These are phyloP conservation scores for Pestalotiopsis sp. DNA, from an alignment of 2,329 filamentous ascomycete species.

Conservation along the genomic window DNA sequence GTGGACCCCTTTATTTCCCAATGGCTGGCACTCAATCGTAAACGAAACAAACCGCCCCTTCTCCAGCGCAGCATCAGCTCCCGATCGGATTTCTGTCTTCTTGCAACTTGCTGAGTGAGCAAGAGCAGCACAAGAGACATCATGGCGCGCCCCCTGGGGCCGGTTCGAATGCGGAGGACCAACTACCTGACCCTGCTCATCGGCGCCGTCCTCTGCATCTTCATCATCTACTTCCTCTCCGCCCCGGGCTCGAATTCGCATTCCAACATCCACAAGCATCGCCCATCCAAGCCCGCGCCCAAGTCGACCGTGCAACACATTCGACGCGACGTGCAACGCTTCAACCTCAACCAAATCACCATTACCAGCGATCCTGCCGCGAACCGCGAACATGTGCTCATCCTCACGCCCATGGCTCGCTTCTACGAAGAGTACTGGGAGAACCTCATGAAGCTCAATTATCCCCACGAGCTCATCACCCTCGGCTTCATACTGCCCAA, in stretches of 20 bases:
- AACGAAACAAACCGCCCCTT: not conserved
- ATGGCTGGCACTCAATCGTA: constrained; percentile 11
- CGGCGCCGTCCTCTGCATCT: constrained; percentile 34
- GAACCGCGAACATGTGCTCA: constrained; percentile 84
- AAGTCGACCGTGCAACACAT: constrained; percentile 57
- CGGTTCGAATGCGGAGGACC: constrained; percentile 37
- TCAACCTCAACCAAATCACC: constrained; percentile 94
- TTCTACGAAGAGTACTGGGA: constrained; percentile 98
- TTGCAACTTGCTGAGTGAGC: not conserved
- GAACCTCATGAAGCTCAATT: constrained; percentile 80
- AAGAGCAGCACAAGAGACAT: constrained; percentile 7
- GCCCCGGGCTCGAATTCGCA: constrained; percentile 25
- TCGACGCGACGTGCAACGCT: constrained; percentile 86
- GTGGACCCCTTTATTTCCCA: constrained; percentile 11
- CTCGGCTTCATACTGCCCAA: constrained; percentile 96
- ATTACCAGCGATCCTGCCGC: constrained; percentile 74
- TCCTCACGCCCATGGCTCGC: constrained; percentile 88
- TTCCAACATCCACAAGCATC: constrained; percentile 18
- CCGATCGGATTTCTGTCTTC: not conserved
- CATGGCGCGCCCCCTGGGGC: constrained; percentile 39
- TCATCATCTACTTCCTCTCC: constrained; percentile 37
- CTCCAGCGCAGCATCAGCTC: not conserved
- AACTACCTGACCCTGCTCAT: constrained; percentile 36
- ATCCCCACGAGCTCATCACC: constrained; percentile 93
- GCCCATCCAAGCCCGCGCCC: constrained; percentile 61